These are phyloP conservation scores for Venturiaceae sp. DNA, from an alignment of 2,329 filamentous ascomycete genomes.

Conservation along the genomic window DNA sequence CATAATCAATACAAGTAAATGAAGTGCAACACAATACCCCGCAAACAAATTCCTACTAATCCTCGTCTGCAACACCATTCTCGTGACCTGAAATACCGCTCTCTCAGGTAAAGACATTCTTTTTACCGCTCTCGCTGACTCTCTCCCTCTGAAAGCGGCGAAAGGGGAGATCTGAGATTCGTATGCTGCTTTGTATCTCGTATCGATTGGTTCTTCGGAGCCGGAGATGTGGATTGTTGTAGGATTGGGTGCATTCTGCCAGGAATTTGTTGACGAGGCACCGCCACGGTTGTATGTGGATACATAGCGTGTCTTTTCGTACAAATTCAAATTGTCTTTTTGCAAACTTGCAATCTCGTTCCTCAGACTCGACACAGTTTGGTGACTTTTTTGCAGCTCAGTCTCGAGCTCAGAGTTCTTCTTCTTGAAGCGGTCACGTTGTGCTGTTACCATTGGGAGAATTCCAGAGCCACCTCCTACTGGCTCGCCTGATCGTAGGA, in stretches of 20 bases:
- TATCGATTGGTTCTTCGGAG: conserved; percentile 49
- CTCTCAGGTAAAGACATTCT: conserved; percentile 89
- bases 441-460: conserved; percentile 94
- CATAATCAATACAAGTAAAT: conserved; percentile 77
- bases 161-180: conserved; percentile 95
- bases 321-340: conserved; percentile 90
- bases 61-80: conserved; percentile 81
- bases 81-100: conserved; percentile 79
- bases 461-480: conserved; percentile 76
- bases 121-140: conserved; percentile 82
- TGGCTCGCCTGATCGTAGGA: conserved; percentile 54
- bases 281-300: conserved; percentile 76
- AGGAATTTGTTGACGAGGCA: conserved; percentile 56
- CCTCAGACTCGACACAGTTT: conserved; percentile 72
- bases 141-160: conserved; percentile 87
- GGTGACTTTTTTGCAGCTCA: conserved; percentile 77
- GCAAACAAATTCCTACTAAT: conserved; percentile 92
- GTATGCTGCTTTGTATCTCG: conserved; percentile 85
- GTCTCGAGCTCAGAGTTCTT: conserved; percentile 84
- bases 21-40: conserved; percentile 78
- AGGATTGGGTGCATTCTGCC: conserved; percentile 49
- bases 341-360: conserved; percentile 88
- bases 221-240: conserved; percentile 53
- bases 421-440: conserved; percentile 96
- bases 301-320: conserved; percentile 95